Percentiles rank a stretch among this genome's conserved stretches.
Conservation (phyloP, 2,329 filamentous ascomycete genomes). For the Epichloe baconii region DNA sequence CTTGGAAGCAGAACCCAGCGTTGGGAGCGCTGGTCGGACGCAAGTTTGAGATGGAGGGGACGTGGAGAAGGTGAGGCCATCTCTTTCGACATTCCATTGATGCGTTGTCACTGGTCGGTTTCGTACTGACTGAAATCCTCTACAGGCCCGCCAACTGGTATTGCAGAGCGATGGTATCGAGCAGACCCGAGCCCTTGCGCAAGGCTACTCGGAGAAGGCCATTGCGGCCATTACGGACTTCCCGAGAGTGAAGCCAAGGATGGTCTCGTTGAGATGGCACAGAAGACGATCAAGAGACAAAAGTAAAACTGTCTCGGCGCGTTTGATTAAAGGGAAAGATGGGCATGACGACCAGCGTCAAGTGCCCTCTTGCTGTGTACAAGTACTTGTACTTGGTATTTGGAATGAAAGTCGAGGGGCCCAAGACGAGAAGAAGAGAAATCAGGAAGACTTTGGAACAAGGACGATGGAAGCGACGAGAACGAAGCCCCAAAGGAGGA, state of each 20-base stretch:
- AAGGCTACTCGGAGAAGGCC: constrained; percentile 82
- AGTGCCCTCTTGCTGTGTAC: constrained; percentile 8
- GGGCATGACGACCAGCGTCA: not conserved
- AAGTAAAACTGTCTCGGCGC: constrained; percentile 42
- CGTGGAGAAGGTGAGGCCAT: constrained; percentile 57
- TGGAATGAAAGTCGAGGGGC: not conserved
- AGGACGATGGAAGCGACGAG: not conserved
- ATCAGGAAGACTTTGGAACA: not conserved
- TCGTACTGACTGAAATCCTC: not conserved
- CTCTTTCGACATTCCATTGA: not conserved
- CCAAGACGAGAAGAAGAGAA: not conserved
- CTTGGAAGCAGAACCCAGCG: constrained; percentile 81
- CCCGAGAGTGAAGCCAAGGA: constrained; percentile 87
- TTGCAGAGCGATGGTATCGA: constrained; percentile 75
- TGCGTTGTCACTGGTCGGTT: not conserved
- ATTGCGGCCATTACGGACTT: constrained; percentile 73
- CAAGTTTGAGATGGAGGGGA: constrained; percentile 76
- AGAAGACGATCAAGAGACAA: constrained; percentile 77
- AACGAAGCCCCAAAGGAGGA: no score
- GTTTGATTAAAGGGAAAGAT: not conserved
- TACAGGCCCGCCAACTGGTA: constrained; percentile 75
- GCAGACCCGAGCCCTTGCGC: constrained; percentile 78
- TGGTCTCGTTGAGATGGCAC: constrained; percentile 84
- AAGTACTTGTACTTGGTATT: constrained; percentile 8
- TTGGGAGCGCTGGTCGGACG: constrained; percentile 80